Conservation (phyloP, 768 basidiomycete species). For the Gyrodon lividus region DNA sequence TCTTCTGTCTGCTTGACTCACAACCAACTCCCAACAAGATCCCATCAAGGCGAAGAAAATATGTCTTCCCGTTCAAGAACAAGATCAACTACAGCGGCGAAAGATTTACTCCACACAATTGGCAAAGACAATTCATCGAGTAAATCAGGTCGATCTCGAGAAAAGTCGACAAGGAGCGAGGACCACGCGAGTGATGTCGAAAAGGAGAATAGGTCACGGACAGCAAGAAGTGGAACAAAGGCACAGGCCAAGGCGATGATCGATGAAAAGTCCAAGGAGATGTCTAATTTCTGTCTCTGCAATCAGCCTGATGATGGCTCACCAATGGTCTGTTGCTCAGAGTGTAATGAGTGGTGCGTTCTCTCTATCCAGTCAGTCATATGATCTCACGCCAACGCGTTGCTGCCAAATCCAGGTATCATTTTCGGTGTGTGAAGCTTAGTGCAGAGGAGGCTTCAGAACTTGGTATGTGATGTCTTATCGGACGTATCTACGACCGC, state of each 20-base stretch:
- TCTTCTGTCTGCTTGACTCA: constrained; percentile 28
- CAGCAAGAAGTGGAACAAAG: constrained; percentile 24
- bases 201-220: constrained; percentile 30
- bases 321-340: constrained; percentile 76
- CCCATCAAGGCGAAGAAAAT: constrained; percentile 2
- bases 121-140: background rate
- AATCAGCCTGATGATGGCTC: constrained; percentile 70
- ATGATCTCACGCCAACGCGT: constrained; percentile 2
- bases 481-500: constrained; percentile 2
- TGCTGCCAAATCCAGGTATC: constrained; percentile 58
- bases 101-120: constrained; percentile 2
- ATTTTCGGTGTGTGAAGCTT: constrained; percentile 74
- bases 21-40: constrained; percentile 3
- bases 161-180: constrained; percentile 16
- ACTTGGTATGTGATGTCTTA: constrained; percentile 58
- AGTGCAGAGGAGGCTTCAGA: constrained; percentile 66
- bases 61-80: constrained; percentile 51
- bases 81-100: constrained; percentile 32
- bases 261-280: constrained; percentile 21
- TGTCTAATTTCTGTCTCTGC: constrained; percentile 57
- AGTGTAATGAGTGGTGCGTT: constrained; percentile 71
- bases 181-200: constrained; percentile 27
- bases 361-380: background rate
- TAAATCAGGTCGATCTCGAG: constrained; percentile 14
- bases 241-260: constrained; percentile 14